phyloP scores from a whole-genome alignment of 129 eudicot species.

The sunflower (Helianthus annuus) region HanXRQr2.0-SUNRISE NC_035438.2:30594997-30595496 shows the following conservation, averaged over 20 bases:
- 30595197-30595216: slow-evolving; percentile 99
- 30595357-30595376: too few species aligned
- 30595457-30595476: too few species aligned
- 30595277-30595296: not conserved
- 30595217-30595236: slow-evolving; percentile 99
- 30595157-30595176: slow-evolving; percentile 99
- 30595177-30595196: slow-evolving; percentile 93
- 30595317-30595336: too few species aligned
- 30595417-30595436: too few species aligned
- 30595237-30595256: slow-evolving; percentile 99
- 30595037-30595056: slow-evolving; percentile 88
- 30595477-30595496: too few species aligned
- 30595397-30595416: too few species aligned
- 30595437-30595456: too few species aligned
- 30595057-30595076: not conserved
- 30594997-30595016: slow-evolving; percentile 99
- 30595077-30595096: not conserved
- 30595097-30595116: slow-evolving; percentile 6
- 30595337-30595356: too few species aligned
- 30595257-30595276: slow-evolving; percentile 66
- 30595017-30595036: slow-evolving; percentile 95
- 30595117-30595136: slow-evolving; percentile 97
- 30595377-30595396: too few species aligned
- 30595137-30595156: slow-evolving; percentile 90
- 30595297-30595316: too few species aligned